Conservation (phyloP, 1,284 basidiomycete genomes). For the Farysia itapuensis region DNA sequence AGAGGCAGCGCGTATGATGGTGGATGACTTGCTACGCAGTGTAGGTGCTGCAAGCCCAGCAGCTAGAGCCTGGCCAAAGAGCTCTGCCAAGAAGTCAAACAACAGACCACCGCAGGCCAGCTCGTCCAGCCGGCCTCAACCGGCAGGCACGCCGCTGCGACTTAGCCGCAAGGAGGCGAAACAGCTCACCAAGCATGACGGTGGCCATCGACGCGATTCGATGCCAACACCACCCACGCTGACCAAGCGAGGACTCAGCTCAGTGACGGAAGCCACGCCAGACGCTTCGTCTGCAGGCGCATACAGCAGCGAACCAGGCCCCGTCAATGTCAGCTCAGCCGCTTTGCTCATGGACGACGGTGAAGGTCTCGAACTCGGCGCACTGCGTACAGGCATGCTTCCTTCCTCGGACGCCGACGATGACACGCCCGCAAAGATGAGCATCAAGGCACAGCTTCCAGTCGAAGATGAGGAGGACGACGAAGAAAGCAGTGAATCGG, state of each 20-base stretch:
- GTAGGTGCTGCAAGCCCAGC: slow-evolving; percentile 37
- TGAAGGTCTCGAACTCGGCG: slow-evolving; percentile 33
- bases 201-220: slow-evolving; percentile 37
- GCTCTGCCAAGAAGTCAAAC: slow-evolving; percentile 12
- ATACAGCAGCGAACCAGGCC: not conserved
- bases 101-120: not conserved
- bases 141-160: slow-evolving; percentile 43
- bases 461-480: slow-evolving; percentile 44
- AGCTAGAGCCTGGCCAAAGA: slow-evolving; percentile 28
- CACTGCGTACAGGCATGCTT: not conserved
- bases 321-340: slow-evolving; percentile 31
- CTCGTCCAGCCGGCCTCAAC: slow-evolving; percentile 23
- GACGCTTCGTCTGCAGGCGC: not conserved
- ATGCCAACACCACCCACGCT: slow-evolving; percentile 56
- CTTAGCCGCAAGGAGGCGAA: slow-evolving; percentile 26
- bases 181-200: slow-evolving; percentile 12
- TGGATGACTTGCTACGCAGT: slow-evolving; percentile 56
- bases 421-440: not conserved
- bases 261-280: slow-evolving; percentile 10
- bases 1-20: slow-evolving; percentile 54
- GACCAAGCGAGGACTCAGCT: slow-evolving; percentile 31
- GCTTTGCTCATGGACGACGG: slow-evolving; percentile 46
- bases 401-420: not conserved
- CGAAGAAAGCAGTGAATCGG: slow-evolving; percentile 27
- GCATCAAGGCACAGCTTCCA: slow-evolving; percentile 4